These are phyloP conservation scores for Trichocomaceae sp. DNA, from an alignment of 2,329 filamentous ascomycete species.

Conservation along the genomic window DNA sequence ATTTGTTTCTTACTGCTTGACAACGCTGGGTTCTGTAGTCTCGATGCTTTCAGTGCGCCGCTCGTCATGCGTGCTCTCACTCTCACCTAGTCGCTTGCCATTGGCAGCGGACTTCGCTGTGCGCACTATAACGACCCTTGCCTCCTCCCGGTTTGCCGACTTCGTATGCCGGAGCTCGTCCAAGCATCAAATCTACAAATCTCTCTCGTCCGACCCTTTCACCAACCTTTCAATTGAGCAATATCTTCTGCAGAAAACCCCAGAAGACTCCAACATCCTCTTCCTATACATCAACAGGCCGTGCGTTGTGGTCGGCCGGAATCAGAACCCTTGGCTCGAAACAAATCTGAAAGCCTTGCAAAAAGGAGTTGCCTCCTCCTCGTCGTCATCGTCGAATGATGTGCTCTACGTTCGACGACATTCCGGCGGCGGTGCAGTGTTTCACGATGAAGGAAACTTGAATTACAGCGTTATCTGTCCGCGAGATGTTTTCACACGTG, in stretches of 20 bases:
- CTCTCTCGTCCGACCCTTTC: constrained; percentile 65
- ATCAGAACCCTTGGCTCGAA: constrained; percentile 97
- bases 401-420: constrained; percentile 70
- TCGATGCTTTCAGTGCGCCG: constrained; percentile 24
- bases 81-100: not conserved
- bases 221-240: constrained; percentile 94
- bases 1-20: too few relatives aligned
- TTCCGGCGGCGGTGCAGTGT: constrained; percentile 86
- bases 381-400: constrained; percentile 22
- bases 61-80: constrained; percentile 14
- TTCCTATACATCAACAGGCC: constrained; percentile 85
- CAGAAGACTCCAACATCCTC: constrained; percentile 66
- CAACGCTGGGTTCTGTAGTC: constrained; percentile 6
- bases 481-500: constrained; percentile 65
- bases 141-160: constrained; percentile 27
- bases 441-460: constrained; percentile 86
- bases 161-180: constrained; percentile 30
- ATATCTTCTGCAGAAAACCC: constrained; percentile 69
- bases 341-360: constrained; percentile 63
- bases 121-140: constrained; percentile 19
- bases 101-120: not conserved
- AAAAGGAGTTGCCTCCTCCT: constrained; percentile 25
- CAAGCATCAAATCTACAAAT: constrained; percentile 61
- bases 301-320: constrained; percentile 84
- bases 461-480: constrained; percentile 93